These are phyloP conservation scores for Entoloma clypeatum DNA, from an alignment of 1,284 basidiomycete genomes.

Conservation along the genomic window DNA sequence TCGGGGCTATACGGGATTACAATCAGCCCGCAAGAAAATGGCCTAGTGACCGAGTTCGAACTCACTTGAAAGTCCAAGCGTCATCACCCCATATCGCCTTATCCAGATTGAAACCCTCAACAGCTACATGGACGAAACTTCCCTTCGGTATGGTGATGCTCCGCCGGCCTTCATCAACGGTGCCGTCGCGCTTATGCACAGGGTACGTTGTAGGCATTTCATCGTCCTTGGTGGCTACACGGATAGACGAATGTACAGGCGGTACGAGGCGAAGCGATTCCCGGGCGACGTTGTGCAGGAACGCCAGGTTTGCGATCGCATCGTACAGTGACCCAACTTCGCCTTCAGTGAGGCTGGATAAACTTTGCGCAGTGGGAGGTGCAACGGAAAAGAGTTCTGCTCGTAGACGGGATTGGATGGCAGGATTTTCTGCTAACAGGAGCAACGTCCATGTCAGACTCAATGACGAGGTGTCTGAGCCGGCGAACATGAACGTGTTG, in stretches of 20 bases:
- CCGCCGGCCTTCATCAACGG: constrained; percentile 34
- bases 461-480: constrained; percentile 80
- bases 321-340: constrained; percentile 58
- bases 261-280: constrained; percentile 75
- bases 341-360: constrained; percentile 48
- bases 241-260: constrained; percentile 76
- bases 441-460: constrained; percentile 74
- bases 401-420: constrained; percentile 61
- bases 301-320: constrained; percentile 59
- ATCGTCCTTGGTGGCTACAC: constrained; percentile 72
- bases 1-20: constrained; percentile 53
- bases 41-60: constrained; percentile 10
- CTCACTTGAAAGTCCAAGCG: constrained; percentile 74
- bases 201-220: constrained; percentile 67
- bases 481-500: constrained; percentile 85
- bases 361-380: constrained; percentile 27
- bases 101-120: constrained; percentile 76
- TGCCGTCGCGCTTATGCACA: constrained; percentile 53
- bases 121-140: constrained; percentile 67
- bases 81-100: constrained; percentile 71
- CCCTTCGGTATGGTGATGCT: constrained; percentile 61
- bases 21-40: constrained; percentile 3
- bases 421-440: constrained; percentile 61
- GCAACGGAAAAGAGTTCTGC: constrained; percentile 50
- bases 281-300: constrained; percentile 71